Base-by-base conservation (phyloP, 2,329 filamentous ascomycete species). In the Aspergillus sp. region DNA sequence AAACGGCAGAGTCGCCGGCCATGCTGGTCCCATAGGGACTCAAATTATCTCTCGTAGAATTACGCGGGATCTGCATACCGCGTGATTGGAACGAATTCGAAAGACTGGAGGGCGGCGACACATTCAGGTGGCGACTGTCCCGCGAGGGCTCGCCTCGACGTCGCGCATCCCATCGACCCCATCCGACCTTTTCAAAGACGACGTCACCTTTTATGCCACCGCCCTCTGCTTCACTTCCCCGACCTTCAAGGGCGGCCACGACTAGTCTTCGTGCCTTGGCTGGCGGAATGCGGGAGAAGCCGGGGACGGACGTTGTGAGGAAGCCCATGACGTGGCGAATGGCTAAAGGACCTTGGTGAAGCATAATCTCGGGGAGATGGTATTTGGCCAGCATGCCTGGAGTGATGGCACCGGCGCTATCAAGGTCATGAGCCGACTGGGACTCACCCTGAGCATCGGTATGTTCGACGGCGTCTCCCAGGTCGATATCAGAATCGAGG, bases 261-360 rank as follows among this genome's bases (percentile, higher is more conserved):
- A 97, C 90, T 46, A 97, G 73, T 65, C 91, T 82, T 57, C 93
- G 82, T 36, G 93, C 90, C 74, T 95, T 95, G 46, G 88, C 85
- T 43, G 89, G 88, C 27, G 89, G 85, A 43, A 96, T 93, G 42
- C 84, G 82, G 33, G 88, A 88, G 65, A 95, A 97, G 49, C 91
- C 93, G 27, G 93, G 91, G 8, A 98, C 88, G 10, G 88, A 88
- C 39, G 90, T 90, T 32, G 90, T 95, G 60, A 98, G 77, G 69
- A 95, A 91, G 52, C 88, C 88, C 81, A 95, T 95, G 63, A 98
- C 85, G 69, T 96, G 87, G 58, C 91, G 87, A 66, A 98, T 96
- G 41, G 93, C 90, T 67, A 95, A 72, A 39, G 93, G 90, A 26
- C 91, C 93, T 62, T 96, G 86, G 62, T 84, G 83, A 49, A 96